These are phyloP conservation scores for Mortierella polycephala DNA, from an alignment of 371 early-diverging fungal genomes.

Conservation along the genomic window DNA sequence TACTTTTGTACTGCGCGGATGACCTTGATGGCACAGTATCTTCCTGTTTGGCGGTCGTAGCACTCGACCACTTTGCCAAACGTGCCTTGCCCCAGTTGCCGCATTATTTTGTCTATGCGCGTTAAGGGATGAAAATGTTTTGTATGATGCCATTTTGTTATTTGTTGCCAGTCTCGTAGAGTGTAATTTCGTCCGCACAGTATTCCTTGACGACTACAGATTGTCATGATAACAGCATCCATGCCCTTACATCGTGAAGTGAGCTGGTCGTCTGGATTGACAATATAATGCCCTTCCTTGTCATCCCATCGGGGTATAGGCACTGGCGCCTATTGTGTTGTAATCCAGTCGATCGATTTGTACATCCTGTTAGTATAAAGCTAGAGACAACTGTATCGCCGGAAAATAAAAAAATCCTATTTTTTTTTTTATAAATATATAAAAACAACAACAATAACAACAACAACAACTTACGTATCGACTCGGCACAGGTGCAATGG, in stretches of 20 bases:
- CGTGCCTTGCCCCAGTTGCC: constrained; percentile 94
- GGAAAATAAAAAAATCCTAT: too few species aligned
- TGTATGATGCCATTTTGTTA: neutral
- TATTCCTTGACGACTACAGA: neutral
- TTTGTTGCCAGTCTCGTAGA: neutral
- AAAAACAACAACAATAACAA: too few species aligned
- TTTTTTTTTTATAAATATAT: neutral
- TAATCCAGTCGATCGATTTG: too few species aligned
- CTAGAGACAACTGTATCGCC: too few species aligned
- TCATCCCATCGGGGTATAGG: constrained; percentile 75
- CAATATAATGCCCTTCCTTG: constrained; percentile 93
- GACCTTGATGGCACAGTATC: constrained; percentile 85
- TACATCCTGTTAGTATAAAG: too few species aligned
- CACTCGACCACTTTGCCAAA: constrained; percentile 97
- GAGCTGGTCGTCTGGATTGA: constrained; percentile 77
- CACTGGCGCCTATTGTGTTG: constrained; percentile 9
- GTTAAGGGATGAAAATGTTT: constrained; percentile 13
- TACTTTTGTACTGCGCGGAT: constrained; percentile 95
- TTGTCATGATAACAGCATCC: neutral
- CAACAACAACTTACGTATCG: constrained; percentile 18
- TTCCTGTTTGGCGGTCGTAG: constrained; percentile 71
- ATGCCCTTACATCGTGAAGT: constrained; percentile 73
- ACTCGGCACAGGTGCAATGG: constrained; percentile 12
- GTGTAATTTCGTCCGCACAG: neutral
- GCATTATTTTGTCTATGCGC: constrained; percentile 78